Conservation (phyloP, 331 rosid genomes). For the Dryas integrifolia region DNA sequence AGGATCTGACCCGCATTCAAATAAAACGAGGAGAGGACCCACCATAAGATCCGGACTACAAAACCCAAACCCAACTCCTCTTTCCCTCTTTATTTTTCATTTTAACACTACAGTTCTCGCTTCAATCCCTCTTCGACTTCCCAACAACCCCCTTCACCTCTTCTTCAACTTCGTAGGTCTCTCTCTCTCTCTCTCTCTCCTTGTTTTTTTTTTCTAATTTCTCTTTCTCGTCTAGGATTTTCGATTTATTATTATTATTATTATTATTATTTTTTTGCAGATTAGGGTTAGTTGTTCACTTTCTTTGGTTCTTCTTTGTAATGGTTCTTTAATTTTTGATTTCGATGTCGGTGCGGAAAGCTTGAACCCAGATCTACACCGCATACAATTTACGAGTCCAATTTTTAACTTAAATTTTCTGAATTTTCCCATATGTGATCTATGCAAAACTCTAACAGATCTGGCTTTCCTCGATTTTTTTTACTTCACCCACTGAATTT, state of each 20-base stretch:
- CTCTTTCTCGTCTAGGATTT: background rate
- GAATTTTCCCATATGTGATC: background rate
- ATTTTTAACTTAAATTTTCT: background rate
- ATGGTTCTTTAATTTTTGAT: background rate
- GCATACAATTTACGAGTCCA: background rate
- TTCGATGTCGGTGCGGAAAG: background rate
- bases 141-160: background rate
- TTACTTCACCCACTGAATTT: background rate
- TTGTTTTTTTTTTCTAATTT: background rate
- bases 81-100: constrained; percentile 11
- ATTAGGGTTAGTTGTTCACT: background rate
- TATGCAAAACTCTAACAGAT: background rate
- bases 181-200: background rate
- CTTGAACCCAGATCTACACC: constrained; percentile 9
- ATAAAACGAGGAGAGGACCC: background rate
- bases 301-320: background rate
- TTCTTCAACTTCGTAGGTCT: constrained; percentile 2
- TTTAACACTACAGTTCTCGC: background rate
- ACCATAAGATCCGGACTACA: no score
- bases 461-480: constrained; percentile 5
- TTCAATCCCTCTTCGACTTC: background rate
- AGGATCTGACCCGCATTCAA: constrained; percentile 13
- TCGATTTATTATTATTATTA: no score
- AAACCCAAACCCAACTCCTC: background rate
- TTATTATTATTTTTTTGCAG: no score